Base-by-base conservation (phyloP, 2,329 filamentous ascomycete species). In the Diaporthe sp. region DNA sequence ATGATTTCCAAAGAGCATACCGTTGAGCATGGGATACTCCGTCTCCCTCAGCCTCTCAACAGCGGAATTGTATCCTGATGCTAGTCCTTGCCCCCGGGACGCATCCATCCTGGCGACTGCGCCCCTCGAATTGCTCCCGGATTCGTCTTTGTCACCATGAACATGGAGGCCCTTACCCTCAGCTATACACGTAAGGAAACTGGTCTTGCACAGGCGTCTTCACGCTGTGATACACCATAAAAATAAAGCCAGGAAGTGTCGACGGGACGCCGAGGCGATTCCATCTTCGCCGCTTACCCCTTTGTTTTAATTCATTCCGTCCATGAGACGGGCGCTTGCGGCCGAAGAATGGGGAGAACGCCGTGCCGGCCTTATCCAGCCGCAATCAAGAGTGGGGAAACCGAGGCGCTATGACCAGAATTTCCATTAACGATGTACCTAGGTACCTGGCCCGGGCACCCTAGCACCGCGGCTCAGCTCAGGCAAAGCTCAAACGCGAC, bases 11-110 rank as follows among this genome's bases (percentile, higher is more conserved):
- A 12, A 17, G 33, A 38, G 22, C 80, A 73, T 80, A 92, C 93
- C 92, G 84, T 89, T 85, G 57, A 95, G 86, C 91, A 94, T 93
- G 35, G 93, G 93, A 82, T 91, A 95, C 78, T 95, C 92, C 45
- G 80, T 80, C 22, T 86, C 83, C 75, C 92, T 87, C 40, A 94
- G 85, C 19, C 80, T 80, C 81, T 93, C 91, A 25, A 95, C 87
- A 42, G 84, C 83, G 73, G 82, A 81, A 81, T 93, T 91, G 81
- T 94, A 94, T 77, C 79, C 81, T 77, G 52, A 7, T 25, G 22
- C 54, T 28, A 25, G 13, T 77, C 79, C 80, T 77, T 45, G n/a
- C 28, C 28, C 67, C 61, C 28, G 28, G 45, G 28, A 22, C 40
- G 40, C 22, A 57, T 55, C 71, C 75, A 76, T 76, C 71, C 42